Evolutionary conservation across 2,329 filamentous ascomycete genomes (phyloP), one percentile per base, ranked within the genome.

Genomic region (Capronia americana): DNA sequence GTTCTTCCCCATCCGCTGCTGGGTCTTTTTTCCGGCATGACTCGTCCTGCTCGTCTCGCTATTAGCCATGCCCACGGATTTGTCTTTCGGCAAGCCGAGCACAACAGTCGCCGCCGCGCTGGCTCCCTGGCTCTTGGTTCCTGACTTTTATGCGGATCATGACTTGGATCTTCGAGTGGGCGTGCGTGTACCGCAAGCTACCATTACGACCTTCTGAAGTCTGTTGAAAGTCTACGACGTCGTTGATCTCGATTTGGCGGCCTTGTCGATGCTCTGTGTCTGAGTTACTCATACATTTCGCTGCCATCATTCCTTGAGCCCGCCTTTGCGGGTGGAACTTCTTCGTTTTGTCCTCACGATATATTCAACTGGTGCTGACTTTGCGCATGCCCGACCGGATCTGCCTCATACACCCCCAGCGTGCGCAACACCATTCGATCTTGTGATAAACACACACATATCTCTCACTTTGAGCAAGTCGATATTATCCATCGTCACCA

Each of bases 181-280:
- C 4, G 28, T 55, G 26, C 53, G 3, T 34, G 11, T 55, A 20
- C 38, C 41, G 23, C 20, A 38, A 10, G 38, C 44, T 24, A 23
- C 44, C 51, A 34, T 63, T 63, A 57, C 34, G 34, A 28, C 28
- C 17, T 28, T 46, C 60, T 63, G 57, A 65, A 61, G 38, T 59
- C 44, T 66, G 38, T 44, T 41, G 63, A 56, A 56, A 70, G 66
- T 70, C 56, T 66, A 68, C 51, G 60, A 68, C 68, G 68, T 70
- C 66, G 60, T 68, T 64, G 68, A 70, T 68, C 61, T 61, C 57
- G 57, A 64, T 41, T 61, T 20, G 32, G 30, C 30, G 17, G 20
- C 24, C 46, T 32, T 4, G 58, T 61, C 38, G 17, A 61, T 38
- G 23, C 32, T 41, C 20, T 14, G 26, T 24, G 51, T 14, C 26